These are phyloP conservation scores for Diaporthe sp. DNA, from an alignment of 2,329 filamentous ascomycete species.

Conservation along the genomic window DNA sequence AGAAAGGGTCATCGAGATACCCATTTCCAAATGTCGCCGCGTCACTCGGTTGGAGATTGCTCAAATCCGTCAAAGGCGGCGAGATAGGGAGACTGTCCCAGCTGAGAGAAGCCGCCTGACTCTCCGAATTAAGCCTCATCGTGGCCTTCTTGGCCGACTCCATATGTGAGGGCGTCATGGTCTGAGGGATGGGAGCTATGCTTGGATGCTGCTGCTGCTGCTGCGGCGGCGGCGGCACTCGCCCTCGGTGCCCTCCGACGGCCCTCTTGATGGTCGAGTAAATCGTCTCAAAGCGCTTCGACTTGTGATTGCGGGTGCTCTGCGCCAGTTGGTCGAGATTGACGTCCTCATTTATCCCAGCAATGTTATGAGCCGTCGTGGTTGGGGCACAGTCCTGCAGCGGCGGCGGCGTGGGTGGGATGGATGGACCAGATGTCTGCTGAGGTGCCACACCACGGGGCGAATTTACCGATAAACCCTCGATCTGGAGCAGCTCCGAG, in stretches of 20 bases:
- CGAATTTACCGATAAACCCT: slow-evolving; percentile 51
- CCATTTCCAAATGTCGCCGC: slow-evolving; percentile 45
- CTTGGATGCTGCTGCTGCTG: slow-evolving; percentile 31
- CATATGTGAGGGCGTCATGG: slow-evolving; percentile 41
- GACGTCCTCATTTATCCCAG: slow-evolving; percentile 20
- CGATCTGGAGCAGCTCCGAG: slow-evolving; percentile 51
- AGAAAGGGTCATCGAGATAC: slow-evolving; percentile 50
- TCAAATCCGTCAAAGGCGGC: slow-evolving; percentile 38
- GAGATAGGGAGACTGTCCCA: slow-evolving; percentile 41
- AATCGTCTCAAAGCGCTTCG: slow-evolving; percentile 47
- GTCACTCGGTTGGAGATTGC: slow-evolving; percentile 28
- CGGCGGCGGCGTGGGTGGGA: slow-evolving; percentile 36
- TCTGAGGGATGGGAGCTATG: slow-evolving; percentile 35
- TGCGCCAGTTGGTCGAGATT: slow-evolving; percentile 35
- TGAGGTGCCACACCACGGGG: slow-evolving; percentile 41
- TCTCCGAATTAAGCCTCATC: slow-evolving; percentile 23
- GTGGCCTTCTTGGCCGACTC: slow-evolving; percentile 37
- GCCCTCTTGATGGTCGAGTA: slow-evolving; percentile 52
- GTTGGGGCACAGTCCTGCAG: slow-evolving; percentile 16
- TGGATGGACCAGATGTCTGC: slow-evolving; percentile 17
- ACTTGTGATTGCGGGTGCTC: slow-evolving; percentile 44
- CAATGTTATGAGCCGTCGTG: slow-evolving; percentile 1
- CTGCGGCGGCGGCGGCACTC: slow-evolving; percentile 6
- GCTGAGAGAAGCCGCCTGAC: slow-evolving; percentile 18
- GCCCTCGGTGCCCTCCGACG: slow-evolving; percentile 40